Base-by-base conservation (phyloP, 2,329 filamentous ascomycete species). In the Camptophora hylomeconis region DNA sequence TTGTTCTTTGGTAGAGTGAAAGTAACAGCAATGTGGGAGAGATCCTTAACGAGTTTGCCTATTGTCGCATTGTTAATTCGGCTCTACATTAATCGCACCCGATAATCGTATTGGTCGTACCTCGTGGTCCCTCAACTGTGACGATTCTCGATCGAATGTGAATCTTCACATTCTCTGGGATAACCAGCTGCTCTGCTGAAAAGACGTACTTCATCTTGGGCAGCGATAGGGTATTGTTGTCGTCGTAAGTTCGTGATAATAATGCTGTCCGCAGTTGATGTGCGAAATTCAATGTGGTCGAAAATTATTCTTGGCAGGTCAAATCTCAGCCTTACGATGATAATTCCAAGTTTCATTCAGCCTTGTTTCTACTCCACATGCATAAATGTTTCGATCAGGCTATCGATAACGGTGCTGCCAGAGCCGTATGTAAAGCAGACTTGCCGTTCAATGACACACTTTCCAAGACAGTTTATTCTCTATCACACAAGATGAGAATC, bases 141-240 rank as follows among this genome's bases (percentile, higher is more conserved):
- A 98, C 81, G 58, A 82, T 69, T 62, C 89, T 76, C 57, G 87
- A 89, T 74, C 93, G 93, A 73, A 98, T 98, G 67, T 70, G 63
- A 66, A 98, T 75, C 74, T 87, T 93, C 76, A 98, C 89, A 72
- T 86, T 82, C 65, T 94, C 83, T 57, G 92, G 89, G 67, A 98
- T 83, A 57, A 77, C 74, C 69, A 98, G 73, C 67, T 74, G 72
- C 77, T 98, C 87, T 70, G 87, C 73, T 59, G 83, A 92, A 75
- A 94, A 84, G 71, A 98, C 93, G 82, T 94, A 95, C 74, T 81
- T 92, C 89, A 95, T 95, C 69, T 81, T 94, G 80, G 68, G 55
- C 55, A 55, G 47, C 31, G 36, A 30, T 35, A 26, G 48, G 52
- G 46, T 48, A 46, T 48, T 51, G 47, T 50, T 38, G 30, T 20